Percentiles rank a stretch among this genome's conserved stretches.
These are phyloP conservation scores for Peniophora sp. DNA, from an alignment of 1,284 basidiomycete genomes.

Conservation along the genomic window DNA sequence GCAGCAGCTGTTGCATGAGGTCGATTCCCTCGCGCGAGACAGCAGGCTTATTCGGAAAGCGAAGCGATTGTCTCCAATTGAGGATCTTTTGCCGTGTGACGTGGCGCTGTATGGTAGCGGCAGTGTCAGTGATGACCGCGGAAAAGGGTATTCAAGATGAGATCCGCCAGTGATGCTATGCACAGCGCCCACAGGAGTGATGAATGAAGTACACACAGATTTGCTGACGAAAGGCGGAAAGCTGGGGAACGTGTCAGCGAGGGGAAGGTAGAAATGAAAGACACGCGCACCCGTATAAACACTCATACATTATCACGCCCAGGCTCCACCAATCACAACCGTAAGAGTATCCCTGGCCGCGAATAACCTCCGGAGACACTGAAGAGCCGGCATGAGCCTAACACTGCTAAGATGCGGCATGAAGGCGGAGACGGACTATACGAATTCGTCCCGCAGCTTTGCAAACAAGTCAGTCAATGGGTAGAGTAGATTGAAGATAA, in stretches of 20 bases:
- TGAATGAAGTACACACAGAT: conserved; percentile 47
- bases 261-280: conserved; percentile 16
- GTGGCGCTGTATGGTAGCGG: conserved; percentile 52
- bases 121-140: conserved; percentile 1
- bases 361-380: conserved; percentile 95
- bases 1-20: conserved; percentile 83
- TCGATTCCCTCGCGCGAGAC: conserved; percentile 83
- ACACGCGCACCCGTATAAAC: conserved; percentile 70
- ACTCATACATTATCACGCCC: conserved; percentile 89
- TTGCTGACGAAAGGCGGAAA: conserved; percentile 92
- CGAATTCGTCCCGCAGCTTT: conserved; percentile 80
- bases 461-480: conserved; percentile 17
- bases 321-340: conserved; percentile 98
- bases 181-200: conserved; percentile 1
- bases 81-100: conserved; percentile 88
- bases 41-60: conserved; percentile 79
- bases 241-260: conserved; percentile 31
- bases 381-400: conserved; percentile 14
- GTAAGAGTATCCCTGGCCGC: conserved; percentile 88
- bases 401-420: conserved; percentile 3
- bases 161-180: background rate
- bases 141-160: background rate
- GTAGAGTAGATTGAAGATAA: background rate
- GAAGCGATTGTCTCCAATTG: conserved; percentile 85
- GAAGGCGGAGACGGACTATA: conserved; percentile 60